phyloP scores from a whole-genome alignment of 139 green algal species.

The Eudorina sp. region DNA sequence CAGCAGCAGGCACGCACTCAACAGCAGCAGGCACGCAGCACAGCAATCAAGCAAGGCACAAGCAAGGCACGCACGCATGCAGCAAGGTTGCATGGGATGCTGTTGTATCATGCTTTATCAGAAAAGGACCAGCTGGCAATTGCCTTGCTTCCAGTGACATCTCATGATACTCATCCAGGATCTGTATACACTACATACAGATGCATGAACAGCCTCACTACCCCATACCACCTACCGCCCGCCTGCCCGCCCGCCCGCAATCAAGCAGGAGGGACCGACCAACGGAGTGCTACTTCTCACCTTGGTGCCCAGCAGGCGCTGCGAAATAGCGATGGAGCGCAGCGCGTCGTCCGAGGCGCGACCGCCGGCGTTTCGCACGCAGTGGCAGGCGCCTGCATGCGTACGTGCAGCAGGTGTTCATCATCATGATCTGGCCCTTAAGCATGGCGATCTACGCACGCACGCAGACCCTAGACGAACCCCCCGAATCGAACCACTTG shows the following conservation, averaged over 20 bases:
- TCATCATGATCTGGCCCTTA: too few species aligned
- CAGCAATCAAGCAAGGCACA: too few species aligned
- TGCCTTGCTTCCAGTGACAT: background rate
- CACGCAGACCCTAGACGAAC: too few species aligned
- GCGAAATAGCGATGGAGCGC: constrained; percentile 72
- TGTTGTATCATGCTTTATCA: background rate
- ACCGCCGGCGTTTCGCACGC: constrained; percentile 79
- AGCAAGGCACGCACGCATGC: background rate
- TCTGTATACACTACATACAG: background rate
- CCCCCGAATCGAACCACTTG: too few species aligned
- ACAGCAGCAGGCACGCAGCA: too few species aligned
- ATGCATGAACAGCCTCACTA: too few species aligned
- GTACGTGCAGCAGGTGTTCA: background rate
- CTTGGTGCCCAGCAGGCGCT: constrained; percentile 78
- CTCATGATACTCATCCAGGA: background rate
- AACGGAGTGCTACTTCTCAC: too few species aligned
- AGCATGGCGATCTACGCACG: too few species aligned
- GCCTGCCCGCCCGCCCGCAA: too few species aligned
- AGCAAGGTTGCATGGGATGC: background rate
- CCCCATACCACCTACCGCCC: too few species aligned
- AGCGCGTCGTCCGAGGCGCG: constrained; percentile 70
- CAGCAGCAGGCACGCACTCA: too few species aligned
- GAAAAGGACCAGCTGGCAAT: background rate
- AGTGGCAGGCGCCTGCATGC: constrained; percentile 59
- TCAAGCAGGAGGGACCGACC: too few species aligned